Evolutionary conservation across 305 asterid species (phyloP), one percentile per base, ranked within the genome.

Genomic region (Solanum aculeatissimum): DNA sequence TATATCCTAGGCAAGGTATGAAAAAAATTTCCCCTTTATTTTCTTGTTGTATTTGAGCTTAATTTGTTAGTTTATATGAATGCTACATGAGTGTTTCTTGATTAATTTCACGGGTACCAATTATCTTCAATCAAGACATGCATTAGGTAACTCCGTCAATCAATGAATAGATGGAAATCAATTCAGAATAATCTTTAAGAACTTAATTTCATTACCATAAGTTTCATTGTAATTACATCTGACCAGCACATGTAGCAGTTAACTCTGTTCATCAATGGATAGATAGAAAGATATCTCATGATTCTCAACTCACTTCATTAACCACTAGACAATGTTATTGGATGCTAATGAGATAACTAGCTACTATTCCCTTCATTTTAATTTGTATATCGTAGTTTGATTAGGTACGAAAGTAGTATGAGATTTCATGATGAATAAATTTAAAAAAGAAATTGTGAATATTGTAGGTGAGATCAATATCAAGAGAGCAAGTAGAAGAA

Each of bases 381-480:
- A 62, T 12, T 62, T 62, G 25, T 25, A 23, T 60, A 1, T 12
- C 0, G 19, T 25, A 23, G 69, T 62, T 3, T 62, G 69, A 12
- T 60, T 60, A 6, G 1, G 38, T 9, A 63, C 1, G 0, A 27
- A 14, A 27, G 7, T 58, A 23, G 27, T 12, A 23, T 42, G 60
- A 15, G 0, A 45, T 77, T 49, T 49, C 7, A 25, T 49, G 42
- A 60, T n/a, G 7, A 10, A 71, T 32, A 35, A 35, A 4, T 35
- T 35, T 35, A 35, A 35, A 35, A 35, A 35, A 4, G 40, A 35
- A 74, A 49, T 18, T 69, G 32, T 72, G 23, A 78, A 47, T 70
- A 66, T 66, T 32, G 10, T 70, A 92, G 97, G 93, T 89, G 86
- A 88, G 95, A 70, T 57, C 97, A 15, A 88, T 94, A 49, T 91